Evolutionary conservation across 805 yeast genomes (phyloP).

Genomic region (Maudiozyma serrabonitensis): DNA sequence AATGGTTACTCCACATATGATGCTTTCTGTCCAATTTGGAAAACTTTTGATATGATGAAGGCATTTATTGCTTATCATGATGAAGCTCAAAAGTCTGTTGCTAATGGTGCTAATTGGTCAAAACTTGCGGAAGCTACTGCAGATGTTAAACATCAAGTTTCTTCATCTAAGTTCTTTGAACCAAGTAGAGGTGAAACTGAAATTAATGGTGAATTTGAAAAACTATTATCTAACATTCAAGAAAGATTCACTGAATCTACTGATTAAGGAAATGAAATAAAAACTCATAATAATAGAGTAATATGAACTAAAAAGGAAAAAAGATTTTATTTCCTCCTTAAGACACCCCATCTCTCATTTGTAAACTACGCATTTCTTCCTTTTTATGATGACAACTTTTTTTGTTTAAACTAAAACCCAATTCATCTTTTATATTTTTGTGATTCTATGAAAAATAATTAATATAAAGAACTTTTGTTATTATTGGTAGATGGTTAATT

Average conservation of each 20-base stretch:
- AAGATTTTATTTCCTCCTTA: neutral
- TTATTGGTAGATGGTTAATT: too few relatives aligned
- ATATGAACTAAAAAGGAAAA: neutral
- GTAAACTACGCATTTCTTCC: too few relatives aligned
- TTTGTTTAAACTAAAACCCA: too few relatives aligned
- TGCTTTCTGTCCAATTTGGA: conserved; percentile 99
- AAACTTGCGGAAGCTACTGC: conserved; percentile 81
- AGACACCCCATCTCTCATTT: too few relatives aligned
- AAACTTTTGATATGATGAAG: conserved; percentile 97
- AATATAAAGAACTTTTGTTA: too few relatives aligned
- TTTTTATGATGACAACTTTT: too few relatives aligned
- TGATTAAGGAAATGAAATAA: conserved; percentile 39
- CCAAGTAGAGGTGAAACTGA: conserved; percentile 85
- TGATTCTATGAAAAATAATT: too few relatives aligned
- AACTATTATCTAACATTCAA: conserved; percentile 60
- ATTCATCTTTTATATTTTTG: too few relatives aligned
- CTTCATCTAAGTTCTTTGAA: conserved; percentile 91
- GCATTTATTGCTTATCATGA: conserved; percentile 84
- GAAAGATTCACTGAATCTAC: conserved; percentile 94
- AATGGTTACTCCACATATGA: conserved; percentile 98
- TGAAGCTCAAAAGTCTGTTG: conserved; percentile 94
- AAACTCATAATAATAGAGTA: neutral
- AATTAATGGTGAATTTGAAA: conserved; percentile 66
- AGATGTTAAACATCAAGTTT: conserved; percentile 87
- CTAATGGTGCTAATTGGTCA: conserved; percentile 91